Base-by-base conservation (phyloP, 352 stramenopile species). In the Phytophthora foliorum region DNA sequence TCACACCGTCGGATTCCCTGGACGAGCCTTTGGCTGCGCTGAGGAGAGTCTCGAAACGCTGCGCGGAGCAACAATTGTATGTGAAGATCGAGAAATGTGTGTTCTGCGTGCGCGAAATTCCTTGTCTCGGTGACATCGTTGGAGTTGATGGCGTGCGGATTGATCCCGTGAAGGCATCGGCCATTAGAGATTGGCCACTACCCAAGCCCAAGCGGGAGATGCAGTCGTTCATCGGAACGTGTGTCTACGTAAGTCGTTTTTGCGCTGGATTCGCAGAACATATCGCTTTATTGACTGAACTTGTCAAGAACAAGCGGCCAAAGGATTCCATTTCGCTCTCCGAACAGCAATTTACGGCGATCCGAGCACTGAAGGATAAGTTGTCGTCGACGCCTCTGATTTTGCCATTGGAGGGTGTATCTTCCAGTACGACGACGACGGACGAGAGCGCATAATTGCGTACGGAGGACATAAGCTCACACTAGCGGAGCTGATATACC, bases 351-450 rank as follows among this genome's bases (percentile, higher is more conserved):
- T 24, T 21, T 7, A 14, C 14, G 13, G 32, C 41, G 4, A 46
- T 69, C 58, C 1, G 4, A 6, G 32, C 19, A 14, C 42, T 52
- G 9, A 66, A 22, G 27, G 3, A 16, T 0, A 38, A 67, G 7
- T 22, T 74, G 10, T 25, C 34, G 19, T 46, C 34, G 7, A 69
- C 36, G 61, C 52, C 3, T 45, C n/a, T 10, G 55, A 71, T 46
- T 59, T 55, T 54, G 48, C 32, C 10, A 22, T 71, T n/a, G 61
- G 61, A 31, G 42, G 61, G n/a, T 72, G 67, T 19, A 13, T 64
- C 9, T 70, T 64, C 27, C 53, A 70, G 25, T 6, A 53, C 3
- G 34, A 49, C 22, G 34, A 1, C 6, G 5, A 36, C 6, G 41
- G 50, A 14, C 3, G 9, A 6, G 49, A 62, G 27, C 10, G 11